These are phyloP conservation scores for Austroboletus rostrupii DNA, from an alignment of 1,284 basidiomycete genomes.

Conservation along the genomic window DNA sequence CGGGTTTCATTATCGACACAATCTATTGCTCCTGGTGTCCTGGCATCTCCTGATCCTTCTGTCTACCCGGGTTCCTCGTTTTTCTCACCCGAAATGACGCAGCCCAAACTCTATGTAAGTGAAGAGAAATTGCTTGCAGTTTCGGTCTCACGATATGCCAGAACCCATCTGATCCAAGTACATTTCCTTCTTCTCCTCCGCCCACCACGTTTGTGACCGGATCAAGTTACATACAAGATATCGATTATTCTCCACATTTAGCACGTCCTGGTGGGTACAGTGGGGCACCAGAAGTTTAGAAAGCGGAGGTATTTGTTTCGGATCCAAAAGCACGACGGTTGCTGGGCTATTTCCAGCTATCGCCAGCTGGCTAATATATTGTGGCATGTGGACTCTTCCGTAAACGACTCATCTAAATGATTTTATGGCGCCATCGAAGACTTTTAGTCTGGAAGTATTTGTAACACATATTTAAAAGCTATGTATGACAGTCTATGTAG, in stretches of 20 bases:
- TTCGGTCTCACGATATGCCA: constrained; percentile 10
- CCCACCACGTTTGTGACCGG: constrained; percentile 14
- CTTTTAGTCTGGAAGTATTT: not conserved
- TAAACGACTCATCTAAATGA: not conserved
- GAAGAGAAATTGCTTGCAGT: not conserved
- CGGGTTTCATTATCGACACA: constrained; percentile 13
- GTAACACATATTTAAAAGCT: not conserved
- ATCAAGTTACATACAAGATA: not conserved
- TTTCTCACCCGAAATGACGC: constrained; percentile 20
- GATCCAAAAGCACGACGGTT: not conserved
- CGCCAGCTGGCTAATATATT: not conserved
- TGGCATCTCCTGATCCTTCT: not conserved
- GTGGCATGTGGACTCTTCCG: not conserved
- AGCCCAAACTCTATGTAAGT: constrained; percentile 32
- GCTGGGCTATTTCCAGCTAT: not conserved
- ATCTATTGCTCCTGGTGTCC: not conserved
- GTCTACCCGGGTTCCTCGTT: constrained; percentile 4
- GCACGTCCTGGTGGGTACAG: constrained; percentile 18
- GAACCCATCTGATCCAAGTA: constrained; percentile 33
- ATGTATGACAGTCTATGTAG: no score
- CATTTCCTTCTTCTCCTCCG: constrained; percentile 26
- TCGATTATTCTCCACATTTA: constrained; percentile 12
- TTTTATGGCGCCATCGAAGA: not conserved
- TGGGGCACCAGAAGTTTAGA: constrained; percentile 27
- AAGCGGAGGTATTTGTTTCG: not conserved